Base-by-base conservation (phyloP, 2,329 filamentous ascomycete species). In the Anthostomella pinea region DNA sequence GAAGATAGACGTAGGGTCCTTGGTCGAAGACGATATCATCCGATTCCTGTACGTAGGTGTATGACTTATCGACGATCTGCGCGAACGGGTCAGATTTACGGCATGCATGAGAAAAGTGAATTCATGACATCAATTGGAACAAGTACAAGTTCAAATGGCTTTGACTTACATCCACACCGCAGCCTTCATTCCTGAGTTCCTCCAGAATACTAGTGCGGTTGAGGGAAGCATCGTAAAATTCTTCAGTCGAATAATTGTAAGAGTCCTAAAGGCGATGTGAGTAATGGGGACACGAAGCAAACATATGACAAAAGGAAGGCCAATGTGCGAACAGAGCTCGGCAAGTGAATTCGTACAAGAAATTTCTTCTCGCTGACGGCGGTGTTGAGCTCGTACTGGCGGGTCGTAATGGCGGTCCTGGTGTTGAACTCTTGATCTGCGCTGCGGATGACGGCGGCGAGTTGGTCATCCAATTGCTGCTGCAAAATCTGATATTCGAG, bases 401-500 rank as follows among this genome's bases (percentile, higher is more conserved):
- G 52, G 24, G 59, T 51, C 25, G 58, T 54, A 39, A 63, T 51
- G 11, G 46, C 49, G 8, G 62, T 40, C 35, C 58, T 61, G 21
- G 54, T 48, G 4, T 57, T 51, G 26, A 64, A 53, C 23, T 67
- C 63, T 10, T 45, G 38, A 10, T 63, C 45, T 33, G 53, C 49
- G 18, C 46, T 38, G 19, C 46, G 24, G 21, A 60, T 39, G 23
- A 43, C 51, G 10, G 58, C 49, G 9, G 53, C 43, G 26, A 70
- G 64, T 26, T 67, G 65, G 20, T 64, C 49, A 38, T 75, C 63
- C 9, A 87, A 68, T 42, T 77, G 66, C 3, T 63, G 56, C 48
- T 72, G 67, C 36, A 83, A 62, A 13, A 64, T 58, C 8, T 63
- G 48, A 57, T 77, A 78, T 53, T 81, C 76, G 6, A 68, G 64